phyloP scores from a whole-genome alignment of 2,329 filamentous ascomycete genomes.

The Dactylonectria macrodidyma region DNA sequence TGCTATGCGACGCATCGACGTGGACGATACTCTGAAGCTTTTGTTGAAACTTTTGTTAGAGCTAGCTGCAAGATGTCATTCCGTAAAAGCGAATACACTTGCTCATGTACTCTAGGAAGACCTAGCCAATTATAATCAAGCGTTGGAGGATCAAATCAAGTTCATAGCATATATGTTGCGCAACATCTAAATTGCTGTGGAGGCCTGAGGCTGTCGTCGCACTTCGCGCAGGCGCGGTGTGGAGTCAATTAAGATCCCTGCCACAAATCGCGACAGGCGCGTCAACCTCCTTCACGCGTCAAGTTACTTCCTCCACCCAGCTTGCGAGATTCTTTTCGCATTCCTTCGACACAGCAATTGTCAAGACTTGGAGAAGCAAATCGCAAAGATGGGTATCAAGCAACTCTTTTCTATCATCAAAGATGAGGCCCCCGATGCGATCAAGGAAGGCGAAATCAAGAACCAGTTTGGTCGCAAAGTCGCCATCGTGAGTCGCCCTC shows the following conservation, averaged over 20 bases:
- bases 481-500: conserved; percentile 81
- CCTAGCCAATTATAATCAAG: no score
- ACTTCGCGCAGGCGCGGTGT: conserved; percentile 31
- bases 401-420: conserved; percentile 86
- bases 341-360: neutral
- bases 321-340: conserved; percentile 17
- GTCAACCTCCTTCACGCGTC: conserved; percentile 49
- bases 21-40: no score
- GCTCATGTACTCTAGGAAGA: no score
- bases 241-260: conserved; percentile 52
- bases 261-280: conserved; percentile 46
- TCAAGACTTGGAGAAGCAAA: conserved; percentile 16
- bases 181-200: neutral
- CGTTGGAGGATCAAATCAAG: no score
- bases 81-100: no score
- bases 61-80: no score
- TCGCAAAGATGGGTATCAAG: conserved; percentile 73
- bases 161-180: no score
- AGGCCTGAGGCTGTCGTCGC: neutral
- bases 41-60: no score
- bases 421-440: conserved; percentile 93
- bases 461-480: conserved; percentile 99
- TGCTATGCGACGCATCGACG: no score
- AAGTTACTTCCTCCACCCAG: conserved; percentile 13
- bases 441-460: conserved; percentile 99